A percentile compares a stretch with the other conserved stretches of the same genome.
Evolutionary conservation across 1,139 yeast species (phyloP).

Genomic region (Casaregolazyma lundiana): DNA sequence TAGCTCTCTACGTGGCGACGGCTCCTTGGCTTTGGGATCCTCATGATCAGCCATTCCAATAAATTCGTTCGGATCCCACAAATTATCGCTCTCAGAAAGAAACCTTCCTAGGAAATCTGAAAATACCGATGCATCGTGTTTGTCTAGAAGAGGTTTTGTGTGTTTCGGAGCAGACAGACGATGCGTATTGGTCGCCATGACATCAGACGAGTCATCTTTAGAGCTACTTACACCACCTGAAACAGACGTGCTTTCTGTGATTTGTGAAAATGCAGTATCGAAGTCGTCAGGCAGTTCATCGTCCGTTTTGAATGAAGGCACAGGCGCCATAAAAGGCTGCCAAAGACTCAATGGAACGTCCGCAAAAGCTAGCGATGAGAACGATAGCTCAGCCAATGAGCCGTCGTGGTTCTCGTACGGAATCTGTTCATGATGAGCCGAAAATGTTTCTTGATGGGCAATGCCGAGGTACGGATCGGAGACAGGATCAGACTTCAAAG

Average conservation of each 20-base stretch:
- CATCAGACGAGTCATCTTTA: neutral
- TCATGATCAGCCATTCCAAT: neutral
- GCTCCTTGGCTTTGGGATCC: neutral
- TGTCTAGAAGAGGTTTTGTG: slow-evolving; percentile 30
- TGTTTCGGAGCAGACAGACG: neutral
- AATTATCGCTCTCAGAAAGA: slow-evolving; percentile 34
- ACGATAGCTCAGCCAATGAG: neutral
- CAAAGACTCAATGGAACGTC: slow-evolving; percentile 6
- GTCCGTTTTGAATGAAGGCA: slow-evolving; percentile 8
- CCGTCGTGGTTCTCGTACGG: neutral
- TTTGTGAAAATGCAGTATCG: slow-evolving; percentile 21
- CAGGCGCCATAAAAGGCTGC: slow-evolving; percentile 1
- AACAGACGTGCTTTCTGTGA: slow-evolving; percentile 11
- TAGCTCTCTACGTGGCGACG: slow-evolving; percentile 36
- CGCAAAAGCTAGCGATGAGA: slow-evolving; percentile 4
- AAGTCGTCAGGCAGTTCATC: slow-evolving; percentile 16
- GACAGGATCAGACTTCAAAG: neutral
- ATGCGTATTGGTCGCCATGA: neutral
- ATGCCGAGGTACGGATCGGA: neutral
- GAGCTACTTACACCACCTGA: neutral
- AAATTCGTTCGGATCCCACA: slow-evolving; percentile 30
- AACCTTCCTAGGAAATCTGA: slow-evolving; percentile 36
- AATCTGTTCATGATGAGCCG: neutral
- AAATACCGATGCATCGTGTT: slow-evolving; percentile 35
- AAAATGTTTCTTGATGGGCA: neutral